Evolutionary conservation across 352 stramenopile genomes (phyloP).

Genomic region (Phytophthora hibernalis): DNA sequence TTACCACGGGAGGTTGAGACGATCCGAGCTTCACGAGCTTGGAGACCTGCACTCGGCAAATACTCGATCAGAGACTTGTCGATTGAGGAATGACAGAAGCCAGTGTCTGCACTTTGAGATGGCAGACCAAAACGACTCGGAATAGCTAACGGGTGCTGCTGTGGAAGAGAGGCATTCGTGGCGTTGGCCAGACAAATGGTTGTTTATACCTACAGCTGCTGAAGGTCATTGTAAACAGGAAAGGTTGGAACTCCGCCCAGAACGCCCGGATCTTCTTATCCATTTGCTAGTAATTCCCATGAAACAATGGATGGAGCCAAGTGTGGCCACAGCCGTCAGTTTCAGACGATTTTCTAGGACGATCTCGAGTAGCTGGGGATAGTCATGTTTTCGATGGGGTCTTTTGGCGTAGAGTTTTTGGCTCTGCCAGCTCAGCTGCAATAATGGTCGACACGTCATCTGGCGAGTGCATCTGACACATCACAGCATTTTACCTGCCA

Average conservation of each 20-base stretch:
- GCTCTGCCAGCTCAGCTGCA: too few relatives aligned
- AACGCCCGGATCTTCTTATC: conserved; percentile 24
- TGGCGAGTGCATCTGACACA: too few relatives aligned
- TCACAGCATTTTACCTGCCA: too few relatives aligned
- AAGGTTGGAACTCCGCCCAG: conserved; percentile 4
- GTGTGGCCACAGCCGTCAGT: too few relatives aligned
- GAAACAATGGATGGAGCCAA: too few relatives aligned
- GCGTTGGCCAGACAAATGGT: conserved; percentile 1
- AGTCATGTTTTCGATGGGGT: too few relatives aligned
- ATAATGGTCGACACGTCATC: too few relatives aligned
- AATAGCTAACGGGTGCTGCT: background rate
- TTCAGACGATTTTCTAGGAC: too few relatives aligned
- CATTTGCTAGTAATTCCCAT: background rate
- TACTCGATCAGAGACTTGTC: background rate
- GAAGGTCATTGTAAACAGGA: background rate
- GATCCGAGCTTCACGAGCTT: background rate
- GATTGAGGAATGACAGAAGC: conserved; percentile 22
- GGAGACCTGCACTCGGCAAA: conserved; percentile 5
- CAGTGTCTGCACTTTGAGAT: too few relatives aligned
- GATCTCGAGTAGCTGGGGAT: too few relatives aligned
- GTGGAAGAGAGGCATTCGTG: conserved; percentile 19
- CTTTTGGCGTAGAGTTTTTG: background rate
- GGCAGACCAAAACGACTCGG: too few relatives aligned
- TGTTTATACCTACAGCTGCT: conserved; percentile 17
- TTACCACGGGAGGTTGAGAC: background rate